A percentile compares a stretch with the other conserved stretches of the same genome.
Conservation (phyloP, 2,329 filamentous ascomycete genomes). For the Colletotrichum coccodes region DNA sequence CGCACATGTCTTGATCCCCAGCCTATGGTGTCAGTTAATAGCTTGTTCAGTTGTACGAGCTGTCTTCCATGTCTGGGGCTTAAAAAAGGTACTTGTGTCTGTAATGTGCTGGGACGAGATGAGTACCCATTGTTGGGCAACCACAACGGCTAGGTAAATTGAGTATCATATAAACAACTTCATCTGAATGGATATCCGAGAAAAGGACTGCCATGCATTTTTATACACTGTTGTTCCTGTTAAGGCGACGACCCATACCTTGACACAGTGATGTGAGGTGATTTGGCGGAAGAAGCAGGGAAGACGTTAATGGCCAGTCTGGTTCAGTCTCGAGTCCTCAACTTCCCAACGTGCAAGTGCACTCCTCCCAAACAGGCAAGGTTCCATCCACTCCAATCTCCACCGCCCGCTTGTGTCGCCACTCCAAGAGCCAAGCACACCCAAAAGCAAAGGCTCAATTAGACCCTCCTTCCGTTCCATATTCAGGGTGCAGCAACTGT, state of each 20-base stretch:
- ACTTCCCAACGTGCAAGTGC: neutral
- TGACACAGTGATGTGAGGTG: neutral
- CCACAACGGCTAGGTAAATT: too few species aligned
- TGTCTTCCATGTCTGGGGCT: too few species aligned
- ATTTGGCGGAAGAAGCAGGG: neutral
- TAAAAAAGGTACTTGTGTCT: too few species aligned
- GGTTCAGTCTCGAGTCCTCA: too few species aligned
- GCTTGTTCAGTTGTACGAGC: too few species aligned
- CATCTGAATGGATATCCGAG: too few species aligned
- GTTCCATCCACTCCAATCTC: neutral
- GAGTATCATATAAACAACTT: too few species aligned
- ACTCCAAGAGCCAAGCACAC: neutral
- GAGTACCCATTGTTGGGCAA: too few species aligned
- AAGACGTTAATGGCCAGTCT: neutral
- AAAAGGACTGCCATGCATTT: neutral
- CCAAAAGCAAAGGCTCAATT: neutral
- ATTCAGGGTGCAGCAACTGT: neutral
- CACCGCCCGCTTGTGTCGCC: neutral
- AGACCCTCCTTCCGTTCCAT: neutral
- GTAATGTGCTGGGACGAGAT: too few species aligned
- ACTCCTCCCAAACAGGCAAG: neutral
- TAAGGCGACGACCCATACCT: neutral
- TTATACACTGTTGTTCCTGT: neutral
- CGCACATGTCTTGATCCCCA: too few species aligned
- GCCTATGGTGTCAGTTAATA: too few species aligned